Evolutionary conservation across 208 protist genomes (phyloP).

Genomic region (Wallacemonas rigidus): DNA sequence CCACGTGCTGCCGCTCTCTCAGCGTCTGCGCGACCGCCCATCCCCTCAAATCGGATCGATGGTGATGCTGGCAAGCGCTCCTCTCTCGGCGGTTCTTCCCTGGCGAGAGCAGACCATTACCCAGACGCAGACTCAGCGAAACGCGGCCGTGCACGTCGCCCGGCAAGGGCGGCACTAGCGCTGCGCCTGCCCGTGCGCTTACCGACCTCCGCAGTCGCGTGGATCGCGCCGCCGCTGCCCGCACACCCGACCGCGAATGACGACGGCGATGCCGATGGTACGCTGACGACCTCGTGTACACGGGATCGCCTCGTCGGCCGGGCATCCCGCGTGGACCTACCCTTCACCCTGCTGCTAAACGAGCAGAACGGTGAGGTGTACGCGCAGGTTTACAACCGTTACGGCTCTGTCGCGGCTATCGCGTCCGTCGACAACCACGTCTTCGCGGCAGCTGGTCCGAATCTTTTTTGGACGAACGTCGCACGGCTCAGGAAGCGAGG

Average conservation of each 20-base stretch:
- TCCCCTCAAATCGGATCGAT: too few relatives aligned
- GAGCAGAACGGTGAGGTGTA: constrained; percentile 61
- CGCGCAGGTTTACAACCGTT: constrained; percentile 57
- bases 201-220: constrained; percentile 47
- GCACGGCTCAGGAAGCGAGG: neutral
- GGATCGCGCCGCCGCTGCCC: constrained; percentile 25
- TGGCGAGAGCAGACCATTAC: too few relatives aligned
- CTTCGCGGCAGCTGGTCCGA: constrained; percentile 53
- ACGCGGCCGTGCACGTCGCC: neutral
- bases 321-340: constrained; percentile 46
- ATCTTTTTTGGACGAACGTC: constrained; percentile 36
- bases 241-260: neutral
- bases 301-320: constrained; percentile 1
- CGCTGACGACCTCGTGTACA: constrained; percentile 4
- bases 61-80: too few relatives aligned
- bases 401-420: constrained; percentile 25
- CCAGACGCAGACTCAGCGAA: neutral
- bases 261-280: neutral
- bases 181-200: constrained; percentile 41
- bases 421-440: constrained; percentile 4
- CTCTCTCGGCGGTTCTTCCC: too few relatives aligned
- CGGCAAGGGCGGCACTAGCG: neutral
- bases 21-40: too few relatives aligned
- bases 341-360: constrained; percentile 58
- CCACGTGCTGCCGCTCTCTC: too few relatives aligned